These are phyloP conservation scores for Apiospora phragmitis DNA, from an alignment of 2,329 filamentous ascomycete species.

Conservation along the genomic window DNA sequence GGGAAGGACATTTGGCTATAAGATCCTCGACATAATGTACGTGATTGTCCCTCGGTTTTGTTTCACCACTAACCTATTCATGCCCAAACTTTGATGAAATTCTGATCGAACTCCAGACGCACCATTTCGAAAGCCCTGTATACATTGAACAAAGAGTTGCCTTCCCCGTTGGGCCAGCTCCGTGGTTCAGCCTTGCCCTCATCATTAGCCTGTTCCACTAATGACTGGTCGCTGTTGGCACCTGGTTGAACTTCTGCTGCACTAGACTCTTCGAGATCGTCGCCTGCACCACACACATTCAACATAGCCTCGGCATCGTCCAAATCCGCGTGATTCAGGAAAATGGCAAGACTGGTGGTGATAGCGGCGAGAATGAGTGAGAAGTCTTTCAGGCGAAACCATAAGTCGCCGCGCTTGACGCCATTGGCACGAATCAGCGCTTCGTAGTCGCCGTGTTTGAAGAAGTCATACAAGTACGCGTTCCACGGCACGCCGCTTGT, in stretches of 20 bases:
- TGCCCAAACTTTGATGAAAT: too few species aligned
- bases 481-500: slow-evolving; percentile 53
- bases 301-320: slow-evolving; percentile 45
- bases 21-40: slow-evolving; percentile 87
- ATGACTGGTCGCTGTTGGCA: too few species aligned
- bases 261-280: slow-evolving; percentile 24
- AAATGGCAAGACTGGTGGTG: slow-evolving; percentile 61
- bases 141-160: background rate
- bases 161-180: too few species aligned
- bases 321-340: slow-evolving; percentile 48
- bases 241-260: too few species aligned
- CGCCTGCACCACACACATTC: slow-evolving; percentile 39
- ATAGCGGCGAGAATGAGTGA: slow-evolving; percentile 67
- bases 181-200: too few species aligned
- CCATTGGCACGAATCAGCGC: slow-evolving; percentile 65
- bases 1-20: slow-evolving; percentile 78
- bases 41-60: background rate
- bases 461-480: slow-evolving; percentile 75
- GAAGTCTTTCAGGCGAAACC: slow-evolving; percentile 68
- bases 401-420: slow-evolving; percentile 66
- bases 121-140: too few species aligned
- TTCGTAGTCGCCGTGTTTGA: slow-evolving; percentile 66
- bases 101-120: too few species aligned
- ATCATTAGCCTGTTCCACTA: too few species aligned
- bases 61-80: background rate